These are phyloP conservation scores for Cyphellophora attinorum DNA, from an alignment of 2,329 filamentous ascomycete species.

Conservation along the genomic window DNA sequence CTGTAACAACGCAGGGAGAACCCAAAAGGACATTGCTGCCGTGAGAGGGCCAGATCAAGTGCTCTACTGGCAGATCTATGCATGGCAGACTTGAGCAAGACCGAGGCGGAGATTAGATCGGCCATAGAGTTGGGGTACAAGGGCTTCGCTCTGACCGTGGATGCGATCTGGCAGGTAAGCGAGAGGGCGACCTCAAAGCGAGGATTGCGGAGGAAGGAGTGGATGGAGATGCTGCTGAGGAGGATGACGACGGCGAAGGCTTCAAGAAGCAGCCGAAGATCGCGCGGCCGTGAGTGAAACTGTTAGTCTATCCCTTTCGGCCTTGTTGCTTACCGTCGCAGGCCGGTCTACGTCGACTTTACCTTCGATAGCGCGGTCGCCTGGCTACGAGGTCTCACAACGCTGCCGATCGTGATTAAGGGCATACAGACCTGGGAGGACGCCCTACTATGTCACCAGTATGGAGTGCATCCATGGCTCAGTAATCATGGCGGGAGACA, in stretches of 20 bases:
- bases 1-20: neutral
- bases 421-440: slow-evolving; percentile 5
- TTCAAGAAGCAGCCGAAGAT: neutral
- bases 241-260: neutral
- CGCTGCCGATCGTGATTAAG: slow-evolving; percentile 4
- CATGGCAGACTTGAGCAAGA: slow-evolving; percentile 46
- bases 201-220: neutral
- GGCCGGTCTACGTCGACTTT: neutral
- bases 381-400: slow-evolving; percentile 2
- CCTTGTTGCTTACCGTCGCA: neutral
- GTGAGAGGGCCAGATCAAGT: neutral
- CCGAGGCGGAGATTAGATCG: slow-evolving; percentile 37
- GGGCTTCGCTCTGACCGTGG: slow-evolving; percentile 44
- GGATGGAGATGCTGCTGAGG: neutral
- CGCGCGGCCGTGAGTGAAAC: neutral
- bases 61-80: slow-evolving; percentile 48
- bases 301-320: neutral
- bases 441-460: slow-evolving; percentile 6
- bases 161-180: slow-evolving; percentile 45
- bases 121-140: slow-evolving; percentile 39
- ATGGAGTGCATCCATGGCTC: slow-evolving; percentile 7
- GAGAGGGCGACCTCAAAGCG: slow-evolving; percentile 37
- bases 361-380: neutral
- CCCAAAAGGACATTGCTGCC: neutral
- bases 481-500: slow-evolving; percentile 14